Conservation (phyloP, 2,329 filamentous ascomycete species). For the Cladophialophora bantiana region DNA sequence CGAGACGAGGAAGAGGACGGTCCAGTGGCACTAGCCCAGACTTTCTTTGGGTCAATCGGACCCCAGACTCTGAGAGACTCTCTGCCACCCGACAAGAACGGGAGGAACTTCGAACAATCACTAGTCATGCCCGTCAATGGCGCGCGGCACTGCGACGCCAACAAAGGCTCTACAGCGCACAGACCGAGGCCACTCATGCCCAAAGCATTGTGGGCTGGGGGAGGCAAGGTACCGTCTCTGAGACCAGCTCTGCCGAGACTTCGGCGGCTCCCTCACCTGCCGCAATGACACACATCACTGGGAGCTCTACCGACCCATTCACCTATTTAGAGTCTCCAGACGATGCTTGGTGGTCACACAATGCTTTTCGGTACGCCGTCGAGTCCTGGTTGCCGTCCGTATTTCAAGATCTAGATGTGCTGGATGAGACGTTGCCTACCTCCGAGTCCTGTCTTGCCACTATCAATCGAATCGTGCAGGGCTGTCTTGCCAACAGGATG, state of each 20-base stretch:
- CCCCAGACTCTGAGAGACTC: constrained; percentile 31
- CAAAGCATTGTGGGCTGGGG: constrained; percentile 34
- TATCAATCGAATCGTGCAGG: constrained; percentile 29
- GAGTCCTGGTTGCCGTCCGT: constrained; percentile 27
- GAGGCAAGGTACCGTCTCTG: constrained; percentile 24
- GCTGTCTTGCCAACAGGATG: constrained; percentile 29
- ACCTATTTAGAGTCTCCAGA: constrained; percentile 27
- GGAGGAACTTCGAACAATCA: constrained; percentile 34
- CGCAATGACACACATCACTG: constrained; percentile 16
- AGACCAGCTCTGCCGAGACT: constrained; percentile 31
- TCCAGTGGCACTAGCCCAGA: constrained; percentile 24
- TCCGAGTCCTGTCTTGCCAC: constrained; percentile 22
- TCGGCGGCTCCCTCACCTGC: constrained; percentile 31
- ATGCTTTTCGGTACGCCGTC: constrained; percentile 26
- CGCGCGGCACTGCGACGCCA: constrained; percentile 31
- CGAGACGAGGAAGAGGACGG: constrained; percentile 23
- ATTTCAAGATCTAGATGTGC: constrained; percentile 23
- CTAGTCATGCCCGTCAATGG: constrained; percentile 35
- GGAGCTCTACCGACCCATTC: constrained; percentile 24
- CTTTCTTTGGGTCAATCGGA: constrained; percentile 36
- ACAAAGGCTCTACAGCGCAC: constrained; percentile 30
- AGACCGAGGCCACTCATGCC: constrained; percentile 27
- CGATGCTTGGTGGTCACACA: constrained; percentile 30
- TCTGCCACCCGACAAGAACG: constrained; percentile 32
- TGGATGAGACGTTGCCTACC: constrained; percentile 18